Percentiles rank a stretch among this genome's conserved stretches.
Evolutionary conservation across 306 rosid species (phyloP).

Genomic region (Begonia fuchsioides): DNA sequence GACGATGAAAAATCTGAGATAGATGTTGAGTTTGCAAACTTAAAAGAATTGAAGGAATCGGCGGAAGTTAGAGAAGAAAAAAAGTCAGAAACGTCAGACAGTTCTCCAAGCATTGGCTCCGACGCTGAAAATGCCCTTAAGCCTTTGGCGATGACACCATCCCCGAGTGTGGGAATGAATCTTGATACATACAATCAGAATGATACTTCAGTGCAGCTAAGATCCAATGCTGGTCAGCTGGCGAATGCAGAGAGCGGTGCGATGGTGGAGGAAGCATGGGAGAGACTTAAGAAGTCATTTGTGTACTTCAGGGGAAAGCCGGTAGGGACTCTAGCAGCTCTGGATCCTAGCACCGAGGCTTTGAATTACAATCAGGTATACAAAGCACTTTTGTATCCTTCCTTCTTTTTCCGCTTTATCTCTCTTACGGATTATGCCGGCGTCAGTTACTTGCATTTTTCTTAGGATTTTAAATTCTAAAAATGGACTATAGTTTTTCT

Average conservation of each 20-base stretch:
- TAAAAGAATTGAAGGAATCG: not conserved
- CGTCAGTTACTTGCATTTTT: not conserved
- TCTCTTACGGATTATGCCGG: not conserved
- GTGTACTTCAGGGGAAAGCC: slow-evolving; percentile 11
- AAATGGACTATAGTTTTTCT: not conserved
- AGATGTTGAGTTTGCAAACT: not conserved
- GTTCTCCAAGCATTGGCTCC: not conserved
- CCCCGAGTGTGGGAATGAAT: slow-evolving; percentile 4
- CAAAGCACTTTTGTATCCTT: not conserved
- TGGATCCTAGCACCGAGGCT: slow-evolving; percentile 13
- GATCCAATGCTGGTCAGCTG: slow-evolving; percentile 1
- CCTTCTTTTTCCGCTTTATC: not conserved
- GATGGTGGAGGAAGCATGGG: slow-evolving; percentile 21
- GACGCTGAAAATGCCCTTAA: not conserved
- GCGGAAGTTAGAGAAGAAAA: not conserved
- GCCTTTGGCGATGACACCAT: slow-evolving; percentile 4
- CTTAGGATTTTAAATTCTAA: not conserved
- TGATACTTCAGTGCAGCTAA: not conserved
- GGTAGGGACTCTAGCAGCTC: slow-evolving; percentile 19
- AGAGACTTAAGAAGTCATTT: slow-evolving; percentile 6
- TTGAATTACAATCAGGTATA: slow-evolving; percentile 17
- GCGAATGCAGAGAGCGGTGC: slow-evolving; percentile 2
- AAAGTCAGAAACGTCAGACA: slow-evolving; percentile 1
- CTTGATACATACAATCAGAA: slow-evolving; percentile 1
- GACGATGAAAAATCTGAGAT: not conserved